A percentile compares a stretch with the other conserved stretches of the same genome.
These are phyloP conservation scores for Ogataea neopini DNA, from an alignment of 805 yeast genomes.

Conservation along the genomic window DNA sequence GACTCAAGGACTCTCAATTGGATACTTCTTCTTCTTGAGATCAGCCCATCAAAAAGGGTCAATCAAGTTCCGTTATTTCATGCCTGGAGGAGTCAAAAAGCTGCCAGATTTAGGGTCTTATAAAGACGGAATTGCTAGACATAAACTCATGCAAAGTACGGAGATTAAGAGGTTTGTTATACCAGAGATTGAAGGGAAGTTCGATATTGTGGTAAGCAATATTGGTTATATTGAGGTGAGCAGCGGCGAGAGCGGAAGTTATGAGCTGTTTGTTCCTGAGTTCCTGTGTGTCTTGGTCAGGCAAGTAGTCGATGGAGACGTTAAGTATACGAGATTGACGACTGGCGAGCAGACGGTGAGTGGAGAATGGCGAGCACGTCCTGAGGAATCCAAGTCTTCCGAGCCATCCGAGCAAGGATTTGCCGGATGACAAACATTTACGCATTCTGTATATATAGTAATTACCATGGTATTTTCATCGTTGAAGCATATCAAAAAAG, in stretches of 20 bases:
- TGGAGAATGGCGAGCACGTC: too few relatives aligned
- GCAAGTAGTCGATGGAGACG: too few relatives aligned
- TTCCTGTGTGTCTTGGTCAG: constrained; percentile 11
- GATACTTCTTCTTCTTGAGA: neutral
- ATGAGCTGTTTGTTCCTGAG: constrained; percentile 10
- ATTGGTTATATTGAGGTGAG: neutral
- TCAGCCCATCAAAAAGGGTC: neutral
- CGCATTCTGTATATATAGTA: too few relatives aligned
- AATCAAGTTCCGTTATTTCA: neutral
- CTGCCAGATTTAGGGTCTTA: neutral
- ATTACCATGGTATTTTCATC: too few relatives aligned
- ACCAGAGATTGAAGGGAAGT: neutral
- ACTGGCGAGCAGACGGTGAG: constrained; percentile 11
- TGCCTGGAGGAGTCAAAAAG: neutral
- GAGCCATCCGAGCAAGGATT: too few relatives aligned
- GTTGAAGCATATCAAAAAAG: too few relatives aligned
- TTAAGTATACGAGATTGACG: neutral
- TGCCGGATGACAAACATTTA: too few relatives aligned
- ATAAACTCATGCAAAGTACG: neutral
- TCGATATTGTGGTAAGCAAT: neutral
- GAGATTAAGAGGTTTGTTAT: neutral
- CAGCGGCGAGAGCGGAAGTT: neutral
- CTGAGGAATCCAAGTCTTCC: too few relatives aligned
- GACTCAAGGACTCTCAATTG: neutral
- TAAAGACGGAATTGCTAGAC: neutral